Base-by-base conservation (phyloP, 148 eudicot species). In the Polygonum maritimum region DNA sequence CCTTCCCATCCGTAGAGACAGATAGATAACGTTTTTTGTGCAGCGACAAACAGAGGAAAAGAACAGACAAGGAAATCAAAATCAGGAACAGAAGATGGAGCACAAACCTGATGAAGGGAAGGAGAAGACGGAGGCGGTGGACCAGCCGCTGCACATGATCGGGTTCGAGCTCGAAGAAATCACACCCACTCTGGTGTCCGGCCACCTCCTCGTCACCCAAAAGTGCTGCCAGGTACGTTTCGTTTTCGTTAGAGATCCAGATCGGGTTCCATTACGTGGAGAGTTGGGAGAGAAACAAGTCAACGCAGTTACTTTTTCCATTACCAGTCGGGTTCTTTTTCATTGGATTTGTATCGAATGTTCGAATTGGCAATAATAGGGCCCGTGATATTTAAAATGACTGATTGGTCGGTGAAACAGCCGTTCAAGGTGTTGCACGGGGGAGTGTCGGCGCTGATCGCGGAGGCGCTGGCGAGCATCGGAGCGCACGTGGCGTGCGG, bases 401-500 rank as follows among this genome's bases (percentile, higher is more conserved):
- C 15, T 75, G 4, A 18, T n/a, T 57, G 2, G 0, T 44, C 48
- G 9, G 7, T 26, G 40, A 35, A 22, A 57, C 86, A 91, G 97
- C 94, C 97, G 0, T 92, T 90, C 79, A 86, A 88, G 85, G 94
- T 90, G 74, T 79, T 92, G 60, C 92, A 90, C 73, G 92, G 97
- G 13, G 97, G 97, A 26, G 92, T 90, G 14, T 92, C 92, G 39
- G 94, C 97, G 7, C 9, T 92, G 71, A 86, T 92, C 74, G 82
- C 94, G 19, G 94, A 90, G 83, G 79, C 85, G 19, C 80, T 92
- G 40, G 94, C 94, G 52, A 92, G 94, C 77, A 87, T 90, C 18
- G 97, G 94, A 18, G 97, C 94, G n/a, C 89, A 92, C 79, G 14
- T 88, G 65, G 94, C 90, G 2, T 86, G 89, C 10, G 94, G 97